Evolutionary conservation across 139 green algal species (phyloP), one percentile per base, ranked within the genome.

Genomic region (Edaphochlamys debaryana): DNA sequence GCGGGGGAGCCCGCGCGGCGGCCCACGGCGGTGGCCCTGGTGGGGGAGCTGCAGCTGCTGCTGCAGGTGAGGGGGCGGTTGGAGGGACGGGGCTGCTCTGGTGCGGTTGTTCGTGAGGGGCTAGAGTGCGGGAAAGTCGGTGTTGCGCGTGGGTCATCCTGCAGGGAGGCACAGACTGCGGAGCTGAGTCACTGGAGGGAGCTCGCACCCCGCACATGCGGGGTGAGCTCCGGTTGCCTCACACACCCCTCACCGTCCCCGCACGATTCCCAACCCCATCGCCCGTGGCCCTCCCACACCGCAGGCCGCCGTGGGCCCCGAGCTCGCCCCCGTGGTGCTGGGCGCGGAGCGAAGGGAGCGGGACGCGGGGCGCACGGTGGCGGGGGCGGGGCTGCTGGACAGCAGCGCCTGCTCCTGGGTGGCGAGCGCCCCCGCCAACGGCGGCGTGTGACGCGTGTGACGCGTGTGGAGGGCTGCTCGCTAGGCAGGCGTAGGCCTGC

Each of bases 301-400:
- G n/a, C 64, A 70, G 64, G 34, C 29, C 36, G 36, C 27, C 4
- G 67, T 56, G 37, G 73, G 73, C 3, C 56, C 54, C 20, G 58
- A 60, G 37, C 36, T 80, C 25, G 56, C 73, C 11, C 37, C 73
- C 36, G 37, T 80, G 73, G 38, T 80, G 37, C 56, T 80, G 36
- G 25, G 27, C 0, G 73, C 73, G 3, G 73, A 80, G 56, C 56
- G 73, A 38, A 56, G 73, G 11, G 73, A 80, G 52, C 36, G 73
- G 0, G 73, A 80, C 4, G 73, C 29, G 56, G 56, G 73, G 8
- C 56, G 73, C 30, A 56, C 52, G 13, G 73, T 80, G 56, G 72
- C 52, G 34, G 56, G 52, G 3, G 34, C 50, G 32, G 25, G 62
- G 20, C 17, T 67, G 70, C 36, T 79, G n/a, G n/a, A n/a, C n/a